Base-by-base conservation (phyloP, 2,329 filamentous ascomycete genomes). In the Exserohilum turcica region DNA sequence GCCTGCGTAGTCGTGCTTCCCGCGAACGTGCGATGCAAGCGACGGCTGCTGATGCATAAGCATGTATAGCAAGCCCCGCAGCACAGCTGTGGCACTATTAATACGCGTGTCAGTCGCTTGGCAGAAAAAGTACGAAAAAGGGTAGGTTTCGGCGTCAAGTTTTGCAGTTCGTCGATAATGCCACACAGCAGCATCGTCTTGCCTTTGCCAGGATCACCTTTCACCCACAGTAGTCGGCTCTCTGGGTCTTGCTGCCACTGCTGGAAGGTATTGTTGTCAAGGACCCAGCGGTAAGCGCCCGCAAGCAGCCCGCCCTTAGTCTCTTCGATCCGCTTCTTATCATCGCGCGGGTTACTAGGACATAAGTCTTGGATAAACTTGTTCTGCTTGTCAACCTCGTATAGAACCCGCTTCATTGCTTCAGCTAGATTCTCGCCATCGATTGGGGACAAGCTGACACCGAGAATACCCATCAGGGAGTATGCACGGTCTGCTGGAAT, bases 51-150 rank as follows among this genome's bases (percentile, higher is more conserved):
- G 62, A 0, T 53, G 36, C 2, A 76, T 43, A 0, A 83, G 65
- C 10, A 75, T 38, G 32, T 71, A 80, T 0, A 81, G 66, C 0
- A 83, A 64, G 0, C 80, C 77, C 0, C 76, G 71, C 2, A 82
- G 56, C 0, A 81, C 73, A 2, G 77, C 67, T 0, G 60, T 68
- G 0, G 74, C 74, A 39, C 58, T 77, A 51, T 77, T 79, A 9
- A 78, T 24, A 81, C 71, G 59, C 75, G 81, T 2, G 4, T 39
- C 37, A 19, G 37, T 39, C 1, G 37, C 37, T 6, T 39, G 37
- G 10, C 24, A 40, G 62, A 82, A 78, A 63, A 79, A 79, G 52
- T 64, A 57, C 1, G 50, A 52, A 2, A 40, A 6, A 3, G 12
- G 6, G 35, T 2, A 16, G 4, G 6, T 28, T 13, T n/a, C n/a